Evolutionary conservation across 1,284 basidiomycete genomes (phyloP), one percentile per base, ranked within the genome.

Genomic region (Trichosporon asahii): DNA sequence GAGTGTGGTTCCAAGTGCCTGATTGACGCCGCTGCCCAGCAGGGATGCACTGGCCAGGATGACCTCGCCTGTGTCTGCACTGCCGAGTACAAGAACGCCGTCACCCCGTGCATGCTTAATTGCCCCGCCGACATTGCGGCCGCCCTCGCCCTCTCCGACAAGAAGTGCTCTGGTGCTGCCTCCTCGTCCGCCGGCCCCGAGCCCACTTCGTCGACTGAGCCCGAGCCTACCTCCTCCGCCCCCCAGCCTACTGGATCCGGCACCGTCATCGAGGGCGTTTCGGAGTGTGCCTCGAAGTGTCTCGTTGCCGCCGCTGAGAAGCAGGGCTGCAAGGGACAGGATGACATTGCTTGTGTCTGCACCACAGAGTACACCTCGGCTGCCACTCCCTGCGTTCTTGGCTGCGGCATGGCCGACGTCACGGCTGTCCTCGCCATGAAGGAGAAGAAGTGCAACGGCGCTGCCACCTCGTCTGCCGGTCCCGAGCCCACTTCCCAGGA

Each of bases 41-140:
- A 46, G 5, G 31, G 35, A 3, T 69, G 68, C 68, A 66, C 40
- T 15, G 64, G 53, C n/a, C 37, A 44, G 11, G n/a, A 31, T 55
- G 68, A 69, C 68, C 60, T 21, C 7, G 40, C 57, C 18, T 69
- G 68, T 18, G 25, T 66, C 3, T 69, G 68, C 33, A 53, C 31
- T 15, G 14, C 44, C 6, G 65, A 11, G 14, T 69, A 40, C 65
- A 21, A 35, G 21, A 5, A 11, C 14, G 65, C 46, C 3, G 68
- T 31, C 11, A 49, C 68, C 5, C 7, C 60, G 8, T 69, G 68
- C 25, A 18, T 69, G 9, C 15, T 65, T 0, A 63, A 46, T 21
- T 61, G 68, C 60, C 11, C 44, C 23, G 53, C 53, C n/a, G 68
- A 69, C 40, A 29, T 69, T 21, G 4, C 55, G 3, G 65, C 64